Conservation (phyloP, 441 rosid species). For the Eutrema salsugineum region DNA sequence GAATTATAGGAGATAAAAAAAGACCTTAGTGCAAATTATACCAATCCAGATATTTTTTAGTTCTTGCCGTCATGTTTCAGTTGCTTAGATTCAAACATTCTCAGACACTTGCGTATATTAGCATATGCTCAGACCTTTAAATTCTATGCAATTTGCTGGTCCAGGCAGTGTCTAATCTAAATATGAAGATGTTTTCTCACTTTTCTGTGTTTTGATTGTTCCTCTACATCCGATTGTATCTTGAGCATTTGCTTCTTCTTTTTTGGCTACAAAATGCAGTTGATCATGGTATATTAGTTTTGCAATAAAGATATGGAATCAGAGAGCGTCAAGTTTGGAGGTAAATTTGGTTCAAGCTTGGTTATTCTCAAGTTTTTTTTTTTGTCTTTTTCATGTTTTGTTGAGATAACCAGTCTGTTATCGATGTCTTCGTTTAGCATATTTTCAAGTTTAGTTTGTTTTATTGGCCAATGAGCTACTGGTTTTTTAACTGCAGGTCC, state of each 20-base stretch:
- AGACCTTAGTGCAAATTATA: too few species aligned
- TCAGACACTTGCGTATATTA: not conserved
- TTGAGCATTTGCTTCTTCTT: not conserved
- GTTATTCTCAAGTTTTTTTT: not conserved
- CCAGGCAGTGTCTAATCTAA: not conserved
- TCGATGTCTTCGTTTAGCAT: not conserved
- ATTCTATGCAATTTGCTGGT: not conserved
- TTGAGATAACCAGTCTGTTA: not conserved
- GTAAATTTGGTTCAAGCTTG: not conserved
- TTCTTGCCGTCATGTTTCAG: too few species aligned
- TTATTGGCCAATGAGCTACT: not conserved
- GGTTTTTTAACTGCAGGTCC: slow-evolving; percentile 44
- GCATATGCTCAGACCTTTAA: not conserved
- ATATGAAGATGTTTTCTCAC: not conserved
- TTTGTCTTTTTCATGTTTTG: not conserved
- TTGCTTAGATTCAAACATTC: not conserved
- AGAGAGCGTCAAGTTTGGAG: slow-evolving; percentile 27
- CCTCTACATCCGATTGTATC: not conserved
- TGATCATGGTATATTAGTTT: not conserved
- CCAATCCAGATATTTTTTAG: too few species aligned
- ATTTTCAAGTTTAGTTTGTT: not conserved
- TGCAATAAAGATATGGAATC: slow-evolving; percentile 14
- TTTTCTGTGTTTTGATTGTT: not conserved
- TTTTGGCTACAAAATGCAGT: not conserved
- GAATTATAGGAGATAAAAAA: too few species aligned